Base-by-base conservation (phyloP, 1,139 yeast genomes). In the Debaryomyces fabryi region DNA sequence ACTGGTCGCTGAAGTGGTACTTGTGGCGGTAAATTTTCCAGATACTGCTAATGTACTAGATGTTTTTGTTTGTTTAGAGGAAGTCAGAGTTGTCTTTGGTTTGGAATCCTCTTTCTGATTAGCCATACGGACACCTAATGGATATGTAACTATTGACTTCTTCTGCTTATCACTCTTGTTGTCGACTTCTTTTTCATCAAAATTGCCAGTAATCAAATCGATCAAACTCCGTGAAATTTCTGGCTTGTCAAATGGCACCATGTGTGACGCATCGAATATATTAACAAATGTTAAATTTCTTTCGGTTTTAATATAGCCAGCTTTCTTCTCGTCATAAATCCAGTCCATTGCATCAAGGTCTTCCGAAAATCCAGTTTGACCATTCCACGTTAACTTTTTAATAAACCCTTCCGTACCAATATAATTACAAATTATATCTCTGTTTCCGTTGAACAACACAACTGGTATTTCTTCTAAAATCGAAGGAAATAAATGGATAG, bases 161-260 rank as follows among this genome's bases (percentile, higher is more conserved):
- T 58, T 61, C 45, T 52, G 49, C 41, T 45, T 46, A 23, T 58
- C 62, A 2, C 47, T 54, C 13, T 44, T 47, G 3, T 52, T 56
- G 2, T 53, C 57, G 3, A 48, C 49, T 7, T 55, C 58, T 23
- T 47, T 47, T 13, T 49, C 58, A 49, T 67, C 74, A 50, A 55
- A 71, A 46, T 76, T 69, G 2, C 71, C 68, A 8, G 69, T 60
- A 27, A 76, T 60, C 20, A 81, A 52, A 59, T 86, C 92, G 39
- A 86, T 69, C 44, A 93, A 71, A 27, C 92, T 90, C 56, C 91
- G 74, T 7, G 92, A 79, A 29, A 81, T 74, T 41, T 77, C 82
- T 0, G 96, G 89, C 47, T 81, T 68, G 62, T 93, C 98, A 58
- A 82, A 87, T 1, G 99, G 96, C 20, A 92, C 96, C 99, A 93